phyloP scores from a whole-genome alignment of 2,329 filamentous ascomycete genomes.

The Venturia asperata region DNA sequence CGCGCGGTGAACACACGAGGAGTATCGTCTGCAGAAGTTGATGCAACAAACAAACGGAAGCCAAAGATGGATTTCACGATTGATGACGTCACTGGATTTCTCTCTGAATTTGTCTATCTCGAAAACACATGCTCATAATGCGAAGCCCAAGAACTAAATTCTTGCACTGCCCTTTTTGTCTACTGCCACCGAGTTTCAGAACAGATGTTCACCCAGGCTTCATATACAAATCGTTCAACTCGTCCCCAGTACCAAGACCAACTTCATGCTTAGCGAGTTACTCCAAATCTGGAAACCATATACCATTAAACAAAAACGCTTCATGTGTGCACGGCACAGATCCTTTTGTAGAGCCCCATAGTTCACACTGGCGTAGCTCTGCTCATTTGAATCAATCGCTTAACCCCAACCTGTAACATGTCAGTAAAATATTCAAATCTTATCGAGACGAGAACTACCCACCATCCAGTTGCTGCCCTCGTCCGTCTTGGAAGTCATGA shows the following conservation, averaged over 20 bases:
- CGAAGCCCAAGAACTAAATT: neutral
- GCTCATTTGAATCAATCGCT: slow-evolving; percentile 35
- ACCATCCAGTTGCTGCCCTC: slow-evolving; percentile 48
- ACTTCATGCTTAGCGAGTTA: neutral
- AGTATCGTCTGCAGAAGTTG: no score
- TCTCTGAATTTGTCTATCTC: neutral
- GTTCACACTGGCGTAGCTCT: slow-evolving; percentile 27
- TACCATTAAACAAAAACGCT: slow-evolving; percentile 1
- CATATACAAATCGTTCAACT: neutral
- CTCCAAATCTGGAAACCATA: neutral
- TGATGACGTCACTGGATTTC: neutral
- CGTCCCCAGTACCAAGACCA: neutral
- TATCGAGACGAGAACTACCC: slow-evolving; percentile 23
- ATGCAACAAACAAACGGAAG: neutral
- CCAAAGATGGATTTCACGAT: neutral
- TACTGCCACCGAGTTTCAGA: neutral
- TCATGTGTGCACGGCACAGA: neutral
- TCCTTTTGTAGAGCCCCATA: neutral
- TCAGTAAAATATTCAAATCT: slow-evolving; percentile 15
- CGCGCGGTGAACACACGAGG: neutral
- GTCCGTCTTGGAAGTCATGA: slow-evolving; percentile 43
- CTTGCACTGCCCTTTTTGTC: neutral
- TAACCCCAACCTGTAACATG: slow-evolving; percentile 31
- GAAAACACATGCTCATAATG: neutral
- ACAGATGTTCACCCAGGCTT: neutral